phyloP scores from a whole-genome alignment of 257 asterid species.

The Coffea canephora region DNA sequence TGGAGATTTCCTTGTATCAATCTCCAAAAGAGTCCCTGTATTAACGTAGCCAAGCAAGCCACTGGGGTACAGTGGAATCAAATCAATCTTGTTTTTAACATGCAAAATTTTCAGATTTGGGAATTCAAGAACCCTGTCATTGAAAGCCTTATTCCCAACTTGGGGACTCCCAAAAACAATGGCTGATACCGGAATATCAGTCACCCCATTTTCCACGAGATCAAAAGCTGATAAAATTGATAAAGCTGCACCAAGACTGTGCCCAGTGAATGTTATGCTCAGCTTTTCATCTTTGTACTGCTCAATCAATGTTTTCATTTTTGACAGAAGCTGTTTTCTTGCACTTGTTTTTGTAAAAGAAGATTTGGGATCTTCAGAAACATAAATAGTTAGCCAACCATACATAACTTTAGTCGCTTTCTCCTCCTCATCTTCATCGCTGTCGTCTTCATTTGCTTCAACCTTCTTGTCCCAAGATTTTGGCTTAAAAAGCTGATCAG shows the following conservation, averaged over 20 bases:
- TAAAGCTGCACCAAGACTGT: conserved; percentile 66
- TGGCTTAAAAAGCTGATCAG: conserved; percentile 29
- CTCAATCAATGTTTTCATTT: conserved; percentile 33
- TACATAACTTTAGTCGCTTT: conserved; percentile 55
- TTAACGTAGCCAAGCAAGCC: conserved; percentile 47
- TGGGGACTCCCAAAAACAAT: conserved; percentile 82
- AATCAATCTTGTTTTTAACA: conserved; percentile 61
- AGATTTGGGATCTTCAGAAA: conserved; percentile 59
- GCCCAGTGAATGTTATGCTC: conserved; percentile 74
- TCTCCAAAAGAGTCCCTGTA: conserved; percentile 43
- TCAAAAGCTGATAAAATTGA: conserved; percentile 71
- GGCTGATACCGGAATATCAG: conserved; percentile 67
- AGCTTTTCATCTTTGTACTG: conserved; percentile 45
- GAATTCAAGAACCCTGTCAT: conserved; percentile 32
- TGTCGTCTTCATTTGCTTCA: not conserved
- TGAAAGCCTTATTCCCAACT: conserved; percentile 62
- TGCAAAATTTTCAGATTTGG: conserved; percentile 63
- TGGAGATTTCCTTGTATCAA: conserved; percentile 67
- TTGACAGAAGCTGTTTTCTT: conserved; percentile 48
- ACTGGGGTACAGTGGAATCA: conserved; percentile 64
- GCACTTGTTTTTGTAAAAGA: conserved; percentile 66
- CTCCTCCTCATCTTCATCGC: conserved; percentile 20
- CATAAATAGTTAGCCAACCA: conserved; percentile 70
- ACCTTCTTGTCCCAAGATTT: conserved; percentile 10
- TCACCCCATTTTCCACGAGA: conserved; percentile 67